These are phyloP conservation scores for Usnea hakonensis DNA, from an alignment of 495 filamentous ascomycete genomes.

Conservation along the genomic window DNA sequence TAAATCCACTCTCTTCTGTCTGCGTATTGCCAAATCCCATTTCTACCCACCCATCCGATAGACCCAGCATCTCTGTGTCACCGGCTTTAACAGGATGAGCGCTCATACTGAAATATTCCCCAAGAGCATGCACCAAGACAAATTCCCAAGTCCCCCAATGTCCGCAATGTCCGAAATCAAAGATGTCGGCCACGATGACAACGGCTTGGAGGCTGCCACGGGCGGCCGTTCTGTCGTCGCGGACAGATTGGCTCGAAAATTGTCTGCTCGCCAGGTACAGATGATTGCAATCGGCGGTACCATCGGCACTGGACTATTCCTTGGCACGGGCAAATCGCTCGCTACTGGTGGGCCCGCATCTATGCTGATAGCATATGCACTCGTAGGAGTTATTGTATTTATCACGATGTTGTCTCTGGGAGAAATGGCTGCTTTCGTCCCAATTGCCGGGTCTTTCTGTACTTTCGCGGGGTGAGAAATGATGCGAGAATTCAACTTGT, in stretches of 20 bases:
- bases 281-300: conserved; percentile 59
- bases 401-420: conserved; percentile 44
- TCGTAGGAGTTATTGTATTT: conserved; percentile 43
- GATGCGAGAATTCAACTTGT: background rate
- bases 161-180: background rate
- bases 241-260: conserved; percentile 32
- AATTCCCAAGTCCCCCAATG: background rate
- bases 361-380: conserved; percentile 50
- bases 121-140: background rate
- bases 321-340: conserved; percentile 53
- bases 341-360: conserved; percentile 53
- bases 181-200: conserved; percentile 23
- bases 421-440: conserved; percentile 45
- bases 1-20: background rate
- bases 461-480: conserved; percentile 43
- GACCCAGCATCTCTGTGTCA: background rate
- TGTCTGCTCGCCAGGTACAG: conserved; percentile 48
- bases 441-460: conserved; percentile 45
- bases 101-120: background rate
- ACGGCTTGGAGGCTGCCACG: conserved; percentile 11
- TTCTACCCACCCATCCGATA: background rate
- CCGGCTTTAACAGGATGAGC: background rate
- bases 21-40: background rate
- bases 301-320: conserved; percentile 59
- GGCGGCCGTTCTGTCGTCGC: conserved; percentile 24